Conservation (phyloP, 192 early-diverging fungal species). For the Martensiomyces pterosporus region DNA sequence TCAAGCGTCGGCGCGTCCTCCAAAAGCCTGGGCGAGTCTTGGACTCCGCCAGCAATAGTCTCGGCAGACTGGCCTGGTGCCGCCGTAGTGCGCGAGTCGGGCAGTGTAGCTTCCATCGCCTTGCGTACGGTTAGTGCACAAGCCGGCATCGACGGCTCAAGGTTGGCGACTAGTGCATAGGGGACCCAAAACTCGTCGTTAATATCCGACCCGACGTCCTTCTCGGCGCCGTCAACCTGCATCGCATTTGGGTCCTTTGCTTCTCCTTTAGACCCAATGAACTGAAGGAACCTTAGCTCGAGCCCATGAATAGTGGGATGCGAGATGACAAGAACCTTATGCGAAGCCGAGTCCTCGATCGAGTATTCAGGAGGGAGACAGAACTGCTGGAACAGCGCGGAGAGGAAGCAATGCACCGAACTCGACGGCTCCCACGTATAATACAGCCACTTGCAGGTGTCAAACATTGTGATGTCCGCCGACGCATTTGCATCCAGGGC, state of each 20-base stretch:
- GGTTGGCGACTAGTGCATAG: constrained; percentile 21
- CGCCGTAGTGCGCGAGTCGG: neutral
- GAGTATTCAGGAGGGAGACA: constrained; percentile 16
- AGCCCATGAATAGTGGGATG: constrained; percentile 37
- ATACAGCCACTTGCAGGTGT: constrained; percentile 25
- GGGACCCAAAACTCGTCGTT: constrained; percentile 25
- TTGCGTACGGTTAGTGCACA: constrained; percentile 40
- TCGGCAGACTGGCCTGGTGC: neutral
- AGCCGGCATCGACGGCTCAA: constrained; percentile 29
- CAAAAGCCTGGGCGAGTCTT: constrained; percentile 36
- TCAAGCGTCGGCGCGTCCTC: constrained; percentile 48
- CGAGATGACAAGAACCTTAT: constrained; percentile 7
- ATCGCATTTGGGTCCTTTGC: no score
- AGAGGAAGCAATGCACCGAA: constrained; percentile 25
- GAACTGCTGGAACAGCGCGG: constrained; percentile 15
- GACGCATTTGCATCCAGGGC: constrained; percentile 7
- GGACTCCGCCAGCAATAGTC: neutral
- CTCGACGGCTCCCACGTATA: constrained; percentile 38
- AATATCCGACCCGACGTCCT: neutral
- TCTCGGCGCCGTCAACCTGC: constrained; percentile 17
- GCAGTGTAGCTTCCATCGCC: constrained; percentile 15
- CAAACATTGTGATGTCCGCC: constrained; percentile 10
- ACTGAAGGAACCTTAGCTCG: constrained; percentile 32
- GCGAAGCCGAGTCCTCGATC: constrained; percentile 21
- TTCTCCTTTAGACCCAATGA: no score